Conservation (phyloP, 805 yeast species). For the Saccharomycopsis sp. region DNA sequence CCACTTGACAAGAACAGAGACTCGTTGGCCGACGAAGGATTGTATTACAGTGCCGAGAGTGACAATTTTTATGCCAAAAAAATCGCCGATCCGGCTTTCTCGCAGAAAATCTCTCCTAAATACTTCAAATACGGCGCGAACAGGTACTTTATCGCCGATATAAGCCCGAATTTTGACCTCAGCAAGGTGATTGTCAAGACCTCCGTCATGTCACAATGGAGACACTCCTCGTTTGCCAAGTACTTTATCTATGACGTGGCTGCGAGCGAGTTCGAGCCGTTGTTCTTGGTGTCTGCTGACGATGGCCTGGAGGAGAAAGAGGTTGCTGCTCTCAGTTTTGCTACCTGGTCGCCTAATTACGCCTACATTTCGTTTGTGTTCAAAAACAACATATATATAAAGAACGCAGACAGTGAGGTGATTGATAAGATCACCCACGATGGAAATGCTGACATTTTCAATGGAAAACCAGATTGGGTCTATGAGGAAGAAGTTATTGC, state of each 20-base stretch:
- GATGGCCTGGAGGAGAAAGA: constrained; percentile 24
- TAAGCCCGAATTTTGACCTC: constrained; percentile 39
- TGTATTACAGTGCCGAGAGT: constrained; percentile 27
- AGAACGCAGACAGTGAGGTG: constrained; percentile 29
- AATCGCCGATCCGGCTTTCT: constrained; percentile 26
- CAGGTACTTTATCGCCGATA: constrained; percentile 33
- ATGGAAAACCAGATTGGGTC: constrained; percentile 93
- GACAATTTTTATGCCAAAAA: constrained; percentile 28
- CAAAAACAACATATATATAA: constrained; percentile 48
- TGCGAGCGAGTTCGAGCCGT: constrained; percentile 29
- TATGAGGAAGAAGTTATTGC: constrained; percentile 85
- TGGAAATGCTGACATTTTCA: constrained; percentile 65
- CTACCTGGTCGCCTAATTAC: constrained; percentile 58
- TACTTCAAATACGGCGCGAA: constrained; percentile 38
- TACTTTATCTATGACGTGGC: constrained; percentile 58
- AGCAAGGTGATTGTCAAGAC: constrained; percentile 51
- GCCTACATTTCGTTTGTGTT: constrained; percentile 49
- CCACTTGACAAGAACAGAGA: not conserved
- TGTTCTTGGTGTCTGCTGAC: constrained; percentile 21
- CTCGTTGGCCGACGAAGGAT: constrained; percentile 37
- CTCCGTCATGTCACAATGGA: constrained; percentile 45
- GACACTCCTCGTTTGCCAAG: constrained; percentile 59
- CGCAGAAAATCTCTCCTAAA: constrained; percentile 24
- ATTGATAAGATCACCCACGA: constrained; percentile 53
- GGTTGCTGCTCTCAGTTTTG: constrained; percentile 40